Conservation (phyloP, 140 eudicot genomes). For the Cichorium intybus region DNA sequence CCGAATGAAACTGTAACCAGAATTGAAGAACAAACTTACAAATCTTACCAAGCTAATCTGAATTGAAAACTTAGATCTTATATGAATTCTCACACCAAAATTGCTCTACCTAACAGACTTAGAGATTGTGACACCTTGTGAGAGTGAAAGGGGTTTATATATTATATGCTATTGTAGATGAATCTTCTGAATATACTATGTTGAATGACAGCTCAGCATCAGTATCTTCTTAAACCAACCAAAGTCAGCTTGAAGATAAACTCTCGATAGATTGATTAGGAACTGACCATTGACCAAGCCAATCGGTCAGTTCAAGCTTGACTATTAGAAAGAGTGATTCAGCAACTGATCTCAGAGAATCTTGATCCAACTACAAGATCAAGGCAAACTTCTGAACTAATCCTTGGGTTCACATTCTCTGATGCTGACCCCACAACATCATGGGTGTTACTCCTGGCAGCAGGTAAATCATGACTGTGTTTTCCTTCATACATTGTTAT, state of each 20-base stretch:
- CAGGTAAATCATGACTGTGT: constrained; percentile 66
- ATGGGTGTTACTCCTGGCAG: constrained; percentile 30
- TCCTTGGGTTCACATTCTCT: no score
- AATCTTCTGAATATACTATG: no score
- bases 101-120: not conserved
- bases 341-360: not conserved
- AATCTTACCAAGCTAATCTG: not conserved
- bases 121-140: not conserved
- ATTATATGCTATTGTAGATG: no score
- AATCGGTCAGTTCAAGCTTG: no score
- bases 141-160: not conserved
- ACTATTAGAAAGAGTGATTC: no score
- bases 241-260: no score
- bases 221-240: no score
- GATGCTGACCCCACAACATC: constrained; percentile 11
- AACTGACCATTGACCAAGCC: no score
- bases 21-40: not conserved
- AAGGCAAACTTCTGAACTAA: constrained; percentile 30
- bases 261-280: no score
- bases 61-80: not conserved
- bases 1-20: not conserved
- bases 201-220: no score
- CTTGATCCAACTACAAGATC: constrained; percentile 77
- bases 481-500: constrained; percentile 82
- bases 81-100: not conserved